Evolutionary conservation across 139 green algal genomes (phyloP), one percentile per base, ranked within the genome.

Genomic region (Chlamydomonas incerta): DNA sequence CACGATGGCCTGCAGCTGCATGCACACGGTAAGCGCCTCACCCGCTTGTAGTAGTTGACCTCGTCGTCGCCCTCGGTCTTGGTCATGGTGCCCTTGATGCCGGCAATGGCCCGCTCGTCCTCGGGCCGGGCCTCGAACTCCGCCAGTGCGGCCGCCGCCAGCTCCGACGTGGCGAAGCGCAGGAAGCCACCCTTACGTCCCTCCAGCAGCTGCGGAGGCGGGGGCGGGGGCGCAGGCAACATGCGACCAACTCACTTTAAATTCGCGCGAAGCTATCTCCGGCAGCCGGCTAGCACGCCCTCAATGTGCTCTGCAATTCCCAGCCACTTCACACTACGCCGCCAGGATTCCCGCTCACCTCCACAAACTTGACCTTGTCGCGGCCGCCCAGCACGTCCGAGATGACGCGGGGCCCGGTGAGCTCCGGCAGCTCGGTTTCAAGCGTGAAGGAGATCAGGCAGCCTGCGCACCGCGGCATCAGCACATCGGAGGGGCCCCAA

Each of bases 41-140:
- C 89, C 81, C 90, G 88, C 71, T 92, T 90, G 73, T 93, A 88
- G 72, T 91, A 96, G 10, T 90, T 74, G 47, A 75, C 31, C 87
- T 97, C 94, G 72, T 95, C 92, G 13, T 96, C 87, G 1, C 94
- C 94, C 67, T 95, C 90, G 63, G 96, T 84, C 37, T 90, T 58
- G 9, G 41, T 62, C 74, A 96, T 52, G 0, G 20, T 31, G 18
- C 92, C 93, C 20, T 72, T 74, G 60, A 91, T 81, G 31, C 86
- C 86, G 8, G 87, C 92, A 24, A 96, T 88, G 26, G 82, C 86
- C 24, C 84, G 62, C 55, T 90, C 88, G 0, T 88, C 92, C 63
- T 93, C 92, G 2, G 60, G 52, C 47, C 79, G 75, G 9, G 65
- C 88, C 34, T 81, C 20, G 18, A 86, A 88, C 33, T 75, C 72